These are phyloP conservation scores for Elaeis guineensis DNA, from an alignment of 176 grass and related monocot genomes.

Conservation along the genomic window DNA sequence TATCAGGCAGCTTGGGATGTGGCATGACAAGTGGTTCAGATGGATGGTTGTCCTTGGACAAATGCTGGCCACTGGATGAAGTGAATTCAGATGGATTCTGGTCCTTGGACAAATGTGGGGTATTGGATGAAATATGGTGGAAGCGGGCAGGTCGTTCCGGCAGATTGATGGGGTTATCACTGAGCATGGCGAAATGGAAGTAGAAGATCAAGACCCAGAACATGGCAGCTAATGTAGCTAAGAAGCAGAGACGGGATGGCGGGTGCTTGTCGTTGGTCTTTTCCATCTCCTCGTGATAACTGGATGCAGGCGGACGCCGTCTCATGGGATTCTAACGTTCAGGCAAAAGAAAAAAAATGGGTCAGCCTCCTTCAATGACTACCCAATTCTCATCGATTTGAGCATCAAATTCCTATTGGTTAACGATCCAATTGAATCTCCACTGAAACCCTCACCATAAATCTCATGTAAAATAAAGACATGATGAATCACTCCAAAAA, in stretches of 20 bases:
- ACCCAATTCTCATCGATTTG: not conserved
- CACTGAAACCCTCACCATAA: no score
- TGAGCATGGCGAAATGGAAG: conserved; percentile 74
- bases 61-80: not conserved
- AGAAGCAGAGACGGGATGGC: conserved; percentile 69
- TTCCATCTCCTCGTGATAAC: conserved; percentile 55
- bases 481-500: no score
- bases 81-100: not conserved
- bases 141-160: conserved; percentile 11
- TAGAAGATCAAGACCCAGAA: conserved; percentile 97
- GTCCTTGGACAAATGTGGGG: not conserved
- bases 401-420: not conserved
- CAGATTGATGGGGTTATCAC: conserved; percentile 18
- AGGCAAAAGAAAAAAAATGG: not conserved
- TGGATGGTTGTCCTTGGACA: not conserved
- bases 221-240: conserved; percentile 59
- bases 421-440: no score
- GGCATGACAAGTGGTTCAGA: not conserved
- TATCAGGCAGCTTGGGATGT: not conserved
- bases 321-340: conserved; percentile 36
- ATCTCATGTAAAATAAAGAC: no score
- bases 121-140: conserved; percentile 1
- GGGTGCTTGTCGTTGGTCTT: conserved; percentile 49
- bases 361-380: not conserved
- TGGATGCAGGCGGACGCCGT: conserved; percentile 43